phyloP scores from a whole-genome alignment of 139 green algal species.

The Astrephomene gubernaculifera region DNA sequence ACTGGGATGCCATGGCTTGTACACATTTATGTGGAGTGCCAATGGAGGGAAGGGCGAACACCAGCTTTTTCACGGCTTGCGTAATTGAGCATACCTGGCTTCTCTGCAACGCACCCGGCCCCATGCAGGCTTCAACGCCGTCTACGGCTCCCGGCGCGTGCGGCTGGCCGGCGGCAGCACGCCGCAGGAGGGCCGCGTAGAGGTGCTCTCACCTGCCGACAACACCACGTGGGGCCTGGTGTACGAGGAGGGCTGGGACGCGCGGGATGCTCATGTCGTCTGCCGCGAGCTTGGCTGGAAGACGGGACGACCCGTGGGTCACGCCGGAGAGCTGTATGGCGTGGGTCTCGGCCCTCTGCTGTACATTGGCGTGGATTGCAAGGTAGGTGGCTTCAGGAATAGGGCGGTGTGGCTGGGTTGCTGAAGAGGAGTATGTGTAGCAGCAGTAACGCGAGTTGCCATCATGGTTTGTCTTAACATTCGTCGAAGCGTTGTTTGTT shows the following conservation, averaged over 20 bases:
- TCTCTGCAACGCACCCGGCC: no score
- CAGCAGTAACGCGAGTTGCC: no score
- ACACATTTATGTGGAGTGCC: no score
- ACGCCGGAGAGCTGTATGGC: background rate
- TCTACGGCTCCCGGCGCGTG: background rate
- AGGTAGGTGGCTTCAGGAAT: background rate
- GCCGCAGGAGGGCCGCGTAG: background rate
- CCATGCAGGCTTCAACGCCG: background rate
- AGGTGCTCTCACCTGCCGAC: background rate
- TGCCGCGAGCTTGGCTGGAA: background rate
- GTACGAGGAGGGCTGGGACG: background rate
- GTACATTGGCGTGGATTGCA: background rate
- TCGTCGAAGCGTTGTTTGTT: no score
- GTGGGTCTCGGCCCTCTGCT: background rate
- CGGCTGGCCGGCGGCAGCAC: constrained; percentile 10
- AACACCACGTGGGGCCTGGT: background rate
- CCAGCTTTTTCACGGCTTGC: no score
- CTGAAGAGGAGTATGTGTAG: no score
- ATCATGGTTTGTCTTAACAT: no score
- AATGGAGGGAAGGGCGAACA: no score
- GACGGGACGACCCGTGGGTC: background rate
- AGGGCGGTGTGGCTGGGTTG: no score
- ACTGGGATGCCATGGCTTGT: no score
- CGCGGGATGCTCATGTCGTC: background rate
- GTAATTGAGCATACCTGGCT: no score